These are phyloP conservation scores for Triticum monococcum DNA, from an alignment of 176 grass and related monocot species.

Conservation along the genomic window DNA sequence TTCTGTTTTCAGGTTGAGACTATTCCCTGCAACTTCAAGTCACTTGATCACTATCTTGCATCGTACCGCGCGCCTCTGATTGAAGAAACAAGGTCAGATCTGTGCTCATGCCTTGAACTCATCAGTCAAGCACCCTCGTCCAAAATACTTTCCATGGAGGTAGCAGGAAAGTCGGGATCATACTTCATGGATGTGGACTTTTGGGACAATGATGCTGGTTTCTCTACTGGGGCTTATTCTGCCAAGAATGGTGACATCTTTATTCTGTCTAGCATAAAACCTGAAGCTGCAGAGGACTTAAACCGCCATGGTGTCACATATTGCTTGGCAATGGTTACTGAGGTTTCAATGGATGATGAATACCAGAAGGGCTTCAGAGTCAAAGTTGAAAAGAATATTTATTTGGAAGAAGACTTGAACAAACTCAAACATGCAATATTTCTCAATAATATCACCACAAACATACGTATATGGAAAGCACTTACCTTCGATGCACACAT, in stretches of 20 bases:
- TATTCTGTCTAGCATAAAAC: constrained; percentile 55
- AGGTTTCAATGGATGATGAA: constrained; percentile 49
- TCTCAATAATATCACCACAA: constrained; percentile 50
- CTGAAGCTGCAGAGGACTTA: constrained; percentile 43
- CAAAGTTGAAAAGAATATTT: constrained; percentile 29
- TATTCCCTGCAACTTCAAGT: constrained; percentile 51
- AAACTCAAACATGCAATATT: constrained; percentile 48
- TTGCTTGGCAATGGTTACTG: constrained; percentile 51
- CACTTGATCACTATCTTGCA: constrained; percentile 39
- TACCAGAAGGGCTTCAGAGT: constrained; percentile 46
- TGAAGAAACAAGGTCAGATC: constrained; percentile 64
- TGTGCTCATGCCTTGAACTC: constrained; percentile 50
- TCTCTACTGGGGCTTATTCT: constrained; percentile 38
- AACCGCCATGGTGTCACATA: constrained; percentile 41
- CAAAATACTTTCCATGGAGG: constrained; percentile 48
- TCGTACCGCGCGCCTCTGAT: constrained; percentile 56
- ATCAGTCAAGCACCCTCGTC: constrained; percentile 44
- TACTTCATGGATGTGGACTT: constrained; percentile 57
- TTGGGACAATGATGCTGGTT: constrained; percentile 31
- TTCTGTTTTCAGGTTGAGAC: constrained; percentile 40
- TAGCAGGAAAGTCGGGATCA: not conserved
- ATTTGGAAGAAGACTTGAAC: constrained; percentile 8
- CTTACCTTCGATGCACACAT: constrained; percentile 16
- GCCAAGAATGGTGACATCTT: constrained; percentile 60
- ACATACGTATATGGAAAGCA: constrained; percentile 55